A percentile compares a stretch with the other conserved stretches of the same genome.
phyloP scores from a whole-genome alignment of 306 rosid species.

The Prunus fruticosa region DNA sequence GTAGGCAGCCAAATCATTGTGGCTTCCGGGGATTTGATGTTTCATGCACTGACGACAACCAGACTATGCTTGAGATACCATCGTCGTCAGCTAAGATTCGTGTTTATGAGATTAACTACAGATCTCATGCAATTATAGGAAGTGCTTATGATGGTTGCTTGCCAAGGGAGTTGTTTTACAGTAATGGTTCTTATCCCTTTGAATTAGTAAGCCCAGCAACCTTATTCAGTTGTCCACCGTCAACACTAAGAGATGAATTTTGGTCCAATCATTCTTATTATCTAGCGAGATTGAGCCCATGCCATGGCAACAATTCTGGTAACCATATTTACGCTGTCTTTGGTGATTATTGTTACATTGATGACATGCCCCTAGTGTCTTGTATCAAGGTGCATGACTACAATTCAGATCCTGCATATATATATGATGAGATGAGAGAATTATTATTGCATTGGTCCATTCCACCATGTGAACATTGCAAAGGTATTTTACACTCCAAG shows the following conservation, averaged over 20 bases:
- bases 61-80: too few relatives aligned
- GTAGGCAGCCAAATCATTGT: too few relatives aligned
- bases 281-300: background rate
- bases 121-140: slow-evolving; percentile 17
- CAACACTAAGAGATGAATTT: background rate
- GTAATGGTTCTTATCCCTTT: background rate
- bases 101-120: slow-evolving; percentile 32
- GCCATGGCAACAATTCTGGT: slow-evolving; percentile 9
- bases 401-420: too few relatives aligned
- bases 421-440: too few relatives aligned
- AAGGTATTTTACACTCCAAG: background rate
- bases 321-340: slow-evolving; percentile 2
- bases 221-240: slow-evolving; percentile 33
- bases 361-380: background rate
- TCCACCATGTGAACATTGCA: slow-evolving; percentile 23
- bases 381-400: slow-evolving; percentile 31
- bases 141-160: slow-evolving; percentile 1
- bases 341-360: fast-evolving
- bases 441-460: slow-evolving; percentile 28
- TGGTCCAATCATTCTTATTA: too few relatives aligned
- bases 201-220: background rate
- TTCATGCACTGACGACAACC: too few relatives aligned
- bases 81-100: background rate
- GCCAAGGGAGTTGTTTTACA: background rate
- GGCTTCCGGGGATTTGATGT: slow-evolving; percentile 30